A percentile compares a stretch with the other conserved stretches of the same genome.
Conservation (phyloP, 1,284 basidiomycete species). For the Irpex sp. region DNA sequence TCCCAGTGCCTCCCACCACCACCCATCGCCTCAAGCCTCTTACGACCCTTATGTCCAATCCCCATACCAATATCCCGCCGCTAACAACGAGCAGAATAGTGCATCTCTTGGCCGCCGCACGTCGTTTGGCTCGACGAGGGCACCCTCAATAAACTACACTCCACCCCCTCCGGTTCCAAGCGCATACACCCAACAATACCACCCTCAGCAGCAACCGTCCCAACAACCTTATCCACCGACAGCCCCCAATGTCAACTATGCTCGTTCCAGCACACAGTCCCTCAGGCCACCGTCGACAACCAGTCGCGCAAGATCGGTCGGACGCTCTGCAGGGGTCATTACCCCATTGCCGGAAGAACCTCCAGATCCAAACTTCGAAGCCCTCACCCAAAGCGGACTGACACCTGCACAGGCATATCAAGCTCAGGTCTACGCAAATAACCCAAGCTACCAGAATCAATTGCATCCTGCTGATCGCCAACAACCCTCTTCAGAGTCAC, state of each 20-base stretch:
- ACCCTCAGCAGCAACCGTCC: constrained; percentile 24
- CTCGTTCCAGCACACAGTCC: constrained; percentile 19
- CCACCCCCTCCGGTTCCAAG: constrained; percentile 17
- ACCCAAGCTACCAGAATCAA: constrained; percentile 23
- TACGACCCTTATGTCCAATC: constrained; percentile 28
- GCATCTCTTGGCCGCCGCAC: constrained; percentile 25
- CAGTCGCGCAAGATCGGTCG: constrained; percentile 48
- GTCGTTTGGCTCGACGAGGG: constrained; percentile 23
- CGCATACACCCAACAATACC: constrained; percentile 22
- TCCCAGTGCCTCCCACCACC: constrained; percentile 57
- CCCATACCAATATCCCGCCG: constrained; percentile 16
- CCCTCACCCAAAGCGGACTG: constrained; percentile 48
- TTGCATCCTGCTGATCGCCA: constrained; percentile 15
- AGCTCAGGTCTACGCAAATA: constrained; percentile 60
- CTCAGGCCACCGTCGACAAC: constrained; percentile 38
- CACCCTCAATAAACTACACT: constrained; percentile 20
- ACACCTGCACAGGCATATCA: constrained; percentile 80
- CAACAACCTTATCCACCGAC: constrained; percentile 26
- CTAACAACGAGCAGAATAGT: constrained; percentile 16
- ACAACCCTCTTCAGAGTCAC: constrained; percentile 28
- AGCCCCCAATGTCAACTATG: constrained; percentile 18
- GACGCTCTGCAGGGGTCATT: constrained; percentile 45
- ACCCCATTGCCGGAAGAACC: constrained; percentile 50
- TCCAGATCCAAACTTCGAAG: constrained; percentile 47
- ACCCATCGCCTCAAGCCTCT: constrained; percentile 26